These are phyloP conservation scores for Helminthosporium solani DNA, from an alignment of 2,329 filamentous ascomycete genomes.

Conservation along the genomic window DNA sequence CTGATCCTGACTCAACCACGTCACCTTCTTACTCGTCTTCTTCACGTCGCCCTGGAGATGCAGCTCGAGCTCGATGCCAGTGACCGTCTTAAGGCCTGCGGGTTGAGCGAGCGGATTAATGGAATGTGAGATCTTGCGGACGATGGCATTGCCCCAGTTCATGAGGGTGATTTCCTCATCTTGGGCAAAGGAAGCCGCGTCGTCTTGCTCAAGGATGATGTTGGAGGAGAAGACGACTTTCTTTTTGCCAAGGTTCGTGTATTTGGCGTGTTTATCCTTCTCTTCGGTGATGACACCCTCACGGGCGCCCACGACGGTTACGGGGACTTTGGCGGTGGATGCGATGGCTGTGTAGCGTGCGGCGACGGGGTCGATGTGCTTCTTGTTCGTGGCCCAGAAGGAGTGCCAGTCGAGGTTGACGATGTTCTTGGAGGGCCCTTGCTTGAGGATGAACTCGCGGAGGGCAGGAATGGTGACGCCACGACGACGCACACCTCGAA, in stretches of 20 bases:
- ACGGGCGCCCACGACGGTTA: slow-evolving; percentile 65
- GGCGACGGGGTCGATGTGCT: slow-evolving; percentile 53
- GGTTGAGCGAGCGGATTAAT: slow-evolving; percentile 52
- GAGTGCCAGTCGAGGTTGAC: slow-evolving; percentile 80
- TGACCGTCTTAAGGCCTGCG: slow-evolving; percentile 55
- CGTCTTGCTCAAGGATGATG: slow-evolving; percentile 81
- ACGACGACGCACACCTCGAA: slow-evolving; percentile 74
- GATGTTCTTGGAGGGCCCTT: slow-evolving; percentile 80
- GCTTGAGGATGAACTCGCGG: slow-evolving; percentile 80
- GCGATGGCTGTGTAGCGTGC: slow-evolving; percentile 59
- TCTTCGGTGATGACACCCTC: slow-evolving; percentile 62
- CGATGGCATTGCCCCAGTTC: slow-evolving; percentile 91
- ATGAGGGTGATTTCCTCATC: slow-evolving; percentile 94
- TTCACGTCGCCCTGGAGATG: slow-evolving; percentile 92
- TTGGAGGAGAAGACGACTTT: slow-evolving; percentile 76
- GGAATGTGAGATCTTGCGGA: slow-evolving; percentile 63
- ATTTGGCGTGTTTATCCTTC: slow-evolving; percentile 87
- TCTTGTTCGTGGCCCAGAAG: slow-evolving; percentile 57
- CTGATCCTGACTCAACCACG: slow-evolving; percentile 81
- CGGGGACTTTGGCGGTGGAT: slow-evolving; percentile 69
- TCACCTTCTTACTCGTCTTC: slow-evolving; percentile 94
- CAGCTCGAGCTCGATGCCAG: slow-evolving; percentile 75
- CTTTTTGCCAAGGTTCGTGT: slow-evolving; percentile 79
- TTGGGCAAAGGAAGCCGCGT: slow-evolving; percentile 76
- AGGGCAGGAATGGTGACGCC: slow-evolving; percentile 79